Conservation (phyloP, 495 filamentous ascomycete genomes). For the Lentithecium fluviatile region DNA sequence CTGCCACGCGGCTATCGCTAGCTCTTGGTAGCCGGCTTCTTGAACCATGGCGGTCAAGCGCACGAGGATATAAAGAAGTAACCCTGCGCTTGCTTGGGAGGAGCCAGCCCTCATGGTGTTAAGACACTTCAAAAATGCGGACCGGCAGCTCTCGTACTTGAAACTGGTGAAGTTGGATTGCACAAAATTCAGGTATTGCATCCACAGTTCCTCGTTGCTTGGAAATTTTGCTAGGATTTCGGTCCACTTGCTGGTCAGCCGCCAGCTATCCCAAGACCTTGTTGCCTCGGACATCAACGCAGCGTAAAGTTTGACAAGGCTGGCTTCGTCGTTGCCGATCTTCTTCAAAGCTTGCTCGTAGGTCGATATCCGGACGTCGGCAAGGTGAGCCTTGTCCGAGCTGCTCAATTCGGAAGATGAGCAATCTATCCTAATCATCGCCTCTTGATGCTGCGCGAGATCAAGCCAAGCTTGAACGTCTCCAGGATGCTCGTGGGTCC, state of each 20-base stretch:
- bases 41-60: constrained; percentile 69
- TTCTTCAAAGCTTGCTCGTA: constrained; percentile 73
- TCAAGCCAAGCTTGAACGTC: constrained; percentile 72
- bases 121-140: constrained; percentile 58
- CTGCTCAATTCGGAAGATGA: constrained; percentile 48
- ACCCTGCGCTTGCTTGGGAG: constrained; percentile 41
- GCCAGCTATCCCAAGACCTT: constrained; percentile 68
- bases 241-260: constrained; percentile 63
- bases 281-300: constrained; percentile 69
- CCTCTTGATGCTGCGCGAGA: constrained; percentile 73
- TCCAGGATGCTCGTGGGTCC: constrained; percentile 60
- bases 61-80: constrained; percentile 71
- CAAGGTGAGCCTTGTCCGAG: constrained; percentile 64
- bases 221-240: constrained; percentile 58
- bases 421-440: constrained; percentile 50
- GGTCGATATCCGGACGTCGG: constrained; percentile 77
- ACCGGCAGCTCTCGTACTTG: constrained; percentile 62
- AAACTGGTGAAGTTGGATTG: constrained; percentile 69
- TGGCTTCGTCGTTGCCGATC: constrained; percentile 41
- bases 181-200: constrained; percentile 68
- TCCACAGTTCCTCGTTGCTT: constrained; percentile 65
- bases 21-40: constrained; percentile 79
- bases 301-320: constrained; percentile 59
- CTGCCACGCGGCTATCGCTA: constrained; percentile 80
- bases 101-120: constrained; percentile 40